phyloP scores from a whole-genome alignment of 2,329 filamentous ascomycete species.

The Colletotrichum sp. region DNA sequence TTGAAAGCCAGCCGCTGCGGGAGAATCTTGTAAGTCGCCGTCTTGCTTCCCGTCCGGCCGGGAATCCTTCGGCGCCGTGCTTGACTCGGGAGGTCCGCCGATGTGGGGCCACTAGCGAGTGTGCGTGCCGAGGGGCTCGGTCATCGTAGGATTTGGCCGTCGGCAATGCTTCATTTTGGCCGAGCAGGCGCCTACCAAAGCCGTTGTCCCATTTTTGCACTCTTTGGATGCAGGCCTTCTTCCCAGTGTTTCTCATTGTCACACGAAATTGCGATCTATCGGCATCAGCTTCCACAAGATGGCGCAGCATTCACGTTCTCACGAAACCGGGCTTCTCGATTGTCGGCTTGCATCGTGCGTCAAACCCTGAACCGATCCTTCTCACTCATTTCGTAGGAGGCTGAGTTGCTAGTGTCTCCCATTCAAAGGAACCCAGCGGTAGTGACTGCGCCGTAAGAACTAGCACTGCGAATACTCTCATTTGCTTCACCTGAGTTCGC shows the following conservation, averaged over 20 bases:
- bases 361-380: background rate
- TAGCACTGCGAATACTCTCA: background rate
- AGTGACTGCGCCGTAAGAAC: background rate
- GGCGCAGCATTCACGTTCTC: background rate
- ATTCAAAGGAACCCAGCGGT: background rate
- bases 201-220: background rate
- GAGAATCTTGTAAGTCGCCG: background rate
- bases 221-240: background rate
- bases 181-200: background rate
- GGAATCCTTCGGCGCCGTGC: background rate
- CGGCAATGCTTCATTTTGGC: background rate
- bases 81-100: background rate
- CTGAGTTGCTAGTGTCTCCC: background rate
- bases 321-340: background rate
- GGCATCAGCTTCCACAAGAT: background rate
- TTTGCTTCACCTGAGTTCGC: background rate
- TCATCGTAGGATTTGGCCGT: background rate
- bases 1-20: background rate
- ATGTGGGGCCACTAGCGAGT: background rate
- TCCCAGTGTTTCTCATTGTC: accelerated
- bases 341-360: accelerated
- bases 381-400: background rate
- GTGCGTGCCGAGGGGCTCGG: background rate
- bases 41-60: background rate
- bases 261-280: background rate